Evolutionary conservation across 768 basidiomycete species (phyloP).

Genomic region (Grammothele lineata): DNA sequence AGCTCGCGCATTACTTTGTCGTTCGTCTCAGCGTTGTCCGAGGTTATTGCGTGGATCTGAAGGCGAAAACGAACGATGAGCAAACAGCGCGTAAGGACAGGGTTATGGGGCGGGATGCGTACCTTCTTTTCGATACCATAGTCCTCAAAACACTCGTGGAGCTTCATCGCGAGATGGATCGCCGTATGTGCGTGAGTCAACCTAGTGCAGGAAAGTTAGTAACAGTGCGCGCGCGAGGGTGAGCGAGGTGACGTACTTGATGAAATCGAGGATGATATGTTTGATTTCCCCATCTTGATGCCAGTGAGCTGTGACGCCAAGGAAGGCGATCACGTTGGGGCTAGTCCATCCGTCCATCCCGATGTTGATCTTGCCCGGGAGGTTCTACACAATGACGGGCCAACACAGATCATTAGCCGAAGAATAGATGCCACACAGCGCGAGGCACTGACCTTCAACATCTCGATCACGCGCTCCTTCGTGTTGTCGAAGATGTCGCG

Average conservation of each 20-base stretch:
- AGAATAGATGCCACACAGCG: neutral
- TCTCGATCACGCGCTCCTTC: too few species aligned
- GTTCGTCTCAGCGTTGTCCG: too few species aligned
- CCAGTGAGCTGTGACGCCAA: conserved; percentile 24
- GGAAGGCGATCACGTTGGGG: conserved; percentile 21
- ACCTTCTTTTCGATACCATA: too few species aligned
- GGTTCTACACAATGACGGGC: neutral
- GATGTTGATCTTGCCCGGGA: conserved; percentile 20
- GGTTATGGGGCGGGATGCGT: too few species aligned
- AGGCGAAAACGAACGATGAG: too few species aligned
- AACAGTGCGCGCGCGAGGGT: too few species aligned
- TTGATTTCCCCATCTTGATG: conserved; percentile 17
- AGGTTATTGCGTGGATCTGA: too few species aligned
- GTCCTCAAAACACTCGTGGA: conserved; percentile 1
- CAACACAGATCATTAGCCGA: neutral
- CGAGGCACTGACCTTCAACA: too few species aligned
- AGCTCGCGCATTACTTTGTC: too few species aligned
- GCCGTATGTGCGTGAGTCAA: conserved; percentile 8
- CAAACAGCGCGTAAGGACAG: too few species aligned
- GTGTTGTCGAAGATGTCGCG: too few species aligned
- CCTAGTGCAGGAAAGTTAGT: neutral
- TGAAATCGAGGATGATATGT: neutral
- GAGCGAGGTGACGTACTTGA: neutral
- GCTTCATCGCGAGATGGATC: conserved; percentile 1
- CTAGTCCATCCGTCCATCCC: conserved; percentile 17